These are phyloP conservation scores for Penicillium sp. DNA, from an alignment of 2,329 filamentous ascomycete species.

Conservation along the genomic window DNA sequence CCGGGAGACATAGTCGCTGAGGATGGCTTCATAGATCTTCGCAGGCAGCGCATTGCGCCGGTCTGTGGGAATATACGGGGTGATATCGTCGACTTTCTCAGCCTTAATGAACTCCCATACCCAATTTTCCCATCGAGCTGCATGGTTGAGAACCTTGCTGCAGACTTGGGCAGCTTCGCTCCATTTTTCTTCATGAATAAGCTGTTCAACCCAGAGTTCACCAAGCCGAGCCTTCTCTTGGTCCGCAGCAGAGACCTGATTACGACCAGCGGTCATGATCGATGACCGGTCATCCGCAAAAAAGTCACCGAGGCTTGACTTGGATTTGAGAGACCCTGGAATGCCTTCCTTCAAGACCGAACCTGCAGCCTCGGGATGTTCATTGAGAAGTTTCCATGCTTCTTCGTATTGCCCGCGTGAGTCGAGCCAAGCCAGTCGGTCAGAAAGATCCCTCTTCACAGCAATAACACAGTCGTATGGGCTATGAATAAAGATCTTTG, in stretches of 20 bases:
- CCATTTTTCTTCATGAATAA: conserved; percentile 77
- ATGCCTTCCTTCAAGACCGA: conserved; percentile 38
- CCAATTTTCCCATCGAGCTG: conserved; percentile 91
- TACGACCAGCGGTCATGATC: conserved; percentile 60
- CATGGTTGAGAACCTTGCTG: conserved; percentile 76
- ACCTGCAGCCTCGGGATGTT: conserved; percentile 72
- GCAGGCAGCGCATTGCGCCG: conserved; percentile 77
- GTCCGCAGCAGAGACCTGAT: conserved; percentile 67
- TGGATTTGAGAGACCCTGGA: conserved; percentile 34
- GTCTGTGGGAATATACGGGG: conserved; percentile 76
- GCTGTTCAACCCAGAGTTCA: conserved; percentile 87
- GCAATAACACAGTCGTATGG: conserved; percentile 96
- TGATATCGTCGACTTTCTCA: conserved; percentile 86
- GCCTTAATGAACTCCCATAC: conserved; percentile 87
- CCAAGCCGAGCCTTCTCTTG: conserved; percentile 89
- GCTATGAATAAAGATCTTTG: conserved; percentile 92
- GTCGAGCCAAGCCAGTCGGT: conserved; percentile 83
- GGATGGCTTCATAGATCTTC: conserved; percentile 82
- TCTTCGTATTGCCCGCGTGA: conserved; percentile 78
- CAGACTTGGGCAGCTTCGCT: conserved; percentile 74
- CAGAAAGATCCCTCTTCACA: conserved; percentile 79
- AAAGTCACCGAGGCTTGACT: conserved; percentile 62
- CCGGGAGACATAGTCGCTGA: conserved; percentile 82
- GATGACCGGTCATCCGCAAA: conserved; percentile 70
- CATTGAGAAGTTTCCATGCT: conserved; percentile 85